Conservation (phyloP, 768 basidiomycete genomes). For the Lyophyllum semitale region DNA sequence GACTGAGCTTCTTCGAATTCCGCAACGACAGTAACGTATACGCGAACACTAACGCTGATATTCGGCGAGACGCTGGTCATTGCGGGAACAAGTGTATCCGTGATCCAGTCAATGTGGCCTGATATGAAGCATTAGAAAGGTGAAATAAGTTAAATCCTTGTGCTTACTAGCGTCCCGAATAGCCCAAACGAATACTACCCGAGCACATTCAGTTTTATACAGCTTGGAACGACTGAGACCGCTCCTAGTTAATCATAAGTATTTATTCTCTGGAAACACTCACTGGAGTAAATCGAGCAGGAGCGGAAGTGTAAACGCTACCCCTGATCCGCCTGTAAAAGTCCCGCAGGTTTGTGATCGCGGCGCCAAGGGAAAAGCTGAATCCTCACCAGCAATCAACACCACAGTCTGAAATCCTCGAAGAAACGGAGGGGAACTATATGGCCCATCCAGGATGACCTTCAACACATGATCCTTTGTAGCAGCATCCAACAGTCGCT, state of each 20-base stretch:
- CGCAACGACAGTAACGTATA: slow-evolving; percentile 18
- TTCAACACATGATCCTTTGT: slow-evolving; percentile 28
- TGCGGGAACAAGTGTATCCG: slow-evolving; percentile 21
- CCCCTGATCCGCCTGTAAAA: slow-evolving; percentile 44
- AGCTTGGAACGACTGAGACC: slow-evolving; percentile 1
- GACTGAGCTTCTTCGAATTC: slow-evolving; percentile 3
- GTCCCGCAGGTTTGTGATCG: not conserved
- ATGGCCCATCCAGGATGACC: slow-evolving; percentile 63
- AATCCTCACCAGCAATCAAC: slow-evolving; percentile 42
- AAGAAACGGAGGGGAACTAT: slow-evolving; percentile 45
- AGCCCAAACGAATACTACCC: slow-evolving; percentile 41
- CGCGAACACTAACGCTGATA: slow-evolving; percentile 16
- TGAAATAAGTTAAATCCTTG: not conserved
- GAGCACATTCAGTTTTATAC: not conserved
- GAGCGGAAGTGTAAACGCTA: slow-evolving; percentile 48
- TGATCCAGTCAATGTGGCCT: slow-evolving; percentile 33
- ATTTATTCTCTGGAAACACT: slow-evolving; percentile 6
- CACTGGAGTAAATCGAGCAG: slow-evolving; percentile 46
- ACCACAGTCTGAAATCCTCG: slow-evolving; percentile 45
- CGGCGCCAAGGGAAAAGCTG: not conserved
- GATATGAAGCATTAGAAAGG: not conserved
- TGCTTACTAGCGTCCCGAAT: slow-evolving; percentile 37
- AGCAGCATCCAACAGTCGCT: slow-evolving; percentile 39
- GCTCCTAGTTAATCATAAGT: not conserved
- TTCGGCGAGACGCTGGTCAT: slow-evolving; percentile 2